Conservation (phyloP, 768 basidiomycete genomes). For the Leucogyrophana mollusca region DNA sequence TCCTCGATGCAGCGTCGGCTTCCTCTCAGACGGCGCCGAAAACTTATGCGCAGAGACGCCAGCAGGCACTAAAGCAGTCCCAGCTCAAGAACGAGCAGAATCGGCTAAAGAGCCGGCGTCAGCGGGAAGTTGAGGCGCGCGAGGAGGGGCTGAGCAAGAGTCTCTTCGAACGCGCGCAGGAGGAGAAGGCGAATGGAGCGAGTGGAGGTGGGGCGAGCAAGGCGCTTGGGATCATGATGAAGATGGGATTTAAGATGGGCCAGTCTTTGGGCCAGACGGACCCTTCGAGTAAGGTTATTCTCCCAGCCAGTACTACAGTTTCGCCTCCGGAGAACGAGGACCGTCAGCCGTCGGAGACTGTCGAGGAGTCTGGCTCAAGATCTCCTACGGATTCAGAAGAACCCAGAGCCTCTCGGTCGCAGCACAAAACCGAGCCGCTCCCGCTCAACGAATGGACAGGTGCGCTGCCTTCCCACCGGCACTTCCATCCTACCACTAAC, state of each 20-base stretch:
- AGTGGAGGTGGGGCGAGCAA: conserved; percentile 49
- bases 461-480: conserved; percentile 30
- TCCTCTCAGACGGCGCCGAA: conserved; percentile 38
- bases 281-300: no score
- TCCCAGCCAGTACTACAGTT: no score
- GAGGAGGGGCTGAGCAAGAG: conserved; percentile 79
- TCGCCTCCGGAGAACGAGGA: no score
- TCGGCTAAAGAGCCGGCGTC: conserved; percentile 55
- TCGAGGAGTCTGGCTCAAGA: conserved; percentile 4
- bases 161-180: conserved; percentile 75
- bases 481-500: conserved; percentile 2
- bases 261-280: conserved; percentile 63
- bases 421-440: conserved; percentile 53
- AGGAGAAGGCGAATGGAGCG: conserved; percentile 42
- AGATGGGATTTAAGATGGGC: conserved; percentile 90
- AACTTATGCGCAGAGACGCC: conserved; percentile 72
- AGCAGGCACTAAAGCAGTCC: conserved; percentile 57
- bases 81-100: conserved; percentile 68
- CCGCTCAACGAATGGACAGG: conserved; percentile 83
- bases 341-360: conserved; percentile 6
- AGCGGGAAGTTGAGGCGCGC: conserved; percentile 72
- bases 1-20: conserved; percentile 39
- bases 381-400: neutral
- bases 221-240: conserved; percentile 88
- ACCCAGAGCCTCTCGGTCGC: conserved; percentile 5